Evolutionary conservation across 129 eudicot genomes (phyloP).

Genomic region (Flaveria trinervia): DNA sequence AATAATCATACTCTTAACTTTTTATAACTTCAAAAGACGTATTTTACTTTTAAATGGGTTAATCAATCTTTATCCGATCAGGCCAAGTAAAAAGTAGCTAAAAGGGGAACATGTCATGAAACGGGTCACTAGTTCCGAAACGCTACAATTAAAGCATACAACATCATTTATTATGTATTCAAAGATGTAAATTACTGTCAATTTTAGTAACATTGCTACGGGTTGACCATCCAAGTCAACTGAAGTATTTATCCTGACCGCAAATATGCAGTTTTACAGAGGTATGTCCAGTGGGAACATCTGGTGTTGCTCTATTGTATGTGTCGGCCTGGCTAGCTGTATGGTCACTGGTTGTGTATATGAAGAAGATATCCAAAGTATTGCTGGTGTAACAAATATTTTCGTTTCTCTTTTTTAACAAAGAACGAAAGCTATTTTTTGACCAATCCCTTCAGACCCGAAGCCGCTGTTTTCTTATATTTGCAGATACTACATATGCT

Average conservation of each 20-base stretch:
- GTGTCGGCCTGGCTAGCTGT: conserved; percentile 85
- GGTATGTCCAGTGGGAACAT: conserved; percentile 57
- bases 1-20: background rate
- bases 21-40: background rate
- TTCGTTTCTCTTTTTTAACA: background rate
- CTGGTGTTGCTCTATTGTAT: conserved; percentile 78
- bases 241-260: background rate
- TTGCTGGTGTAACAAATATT: conserved; percentile 51
- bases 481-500: conserved; percentile 17
- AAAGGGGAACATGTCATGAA: background rate
- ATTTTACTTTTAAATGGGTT: background rate
- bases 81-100: background rate
- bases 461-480: conserved; percentile 35
- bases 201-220: background rate
- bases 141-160: background rate
- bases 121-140: background rate
- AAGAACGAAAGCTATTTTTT: conserved; percentile 26
- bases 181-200: background rate
- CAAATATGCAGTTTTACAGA: conserved; percentile 58
- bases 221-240: background rate
- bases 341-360: conserved; percentile 89
- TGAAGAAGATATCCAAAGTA: conserved; percentile 94
- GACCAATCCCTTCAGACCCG: conserved; percentile 6
- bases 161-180: background rate
- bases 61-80: background rate